These are phyloP conservation scores for Smittium culicis DNA, from an alignment of 371 early-diverging fungal genomes.

Conservation along the genomic window DNA sequence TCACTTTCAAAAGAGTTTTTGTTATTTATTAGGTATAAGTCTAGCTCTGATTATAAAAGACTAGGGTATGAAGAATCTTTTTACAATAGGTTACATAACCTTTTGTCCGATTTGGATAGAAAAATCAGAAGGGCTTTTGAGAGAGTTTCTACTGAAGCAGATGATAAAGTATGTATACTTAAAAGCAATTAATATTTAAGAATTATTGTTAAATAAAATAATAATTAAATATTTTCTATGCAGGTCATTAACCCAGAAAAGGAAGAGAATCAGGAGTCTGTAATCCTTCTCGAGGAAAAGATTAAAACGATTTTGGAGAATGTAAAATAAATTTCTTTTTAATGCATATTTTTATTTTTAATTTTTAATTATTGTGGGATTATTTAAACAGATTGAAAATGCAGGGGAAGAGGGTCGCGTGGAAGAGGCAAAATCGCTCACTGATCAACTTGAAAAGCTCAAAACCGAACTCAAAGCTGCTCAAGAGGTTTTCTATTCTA, in stretches of 20 bases:
- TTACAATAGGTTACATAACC: conserved; percentile 49
- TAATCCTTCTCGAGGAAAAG: conserved; percentile 67
- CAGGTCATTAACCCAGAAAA: conserved; percentile 47
- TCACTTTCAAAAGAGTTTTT: background rate
- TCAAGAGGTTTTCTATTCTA: conserved; percentile 2
- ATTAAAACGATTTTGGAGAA: conserved; percentile 55
- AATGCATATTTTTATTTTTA: background rate
- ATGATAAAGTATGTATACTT: conserved; percentile 56
- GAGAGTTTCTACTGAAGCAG: conserved; percentile 53
- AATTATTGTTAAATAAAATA: background rate
- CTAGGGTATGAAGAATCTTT: conserved; percentile 66
- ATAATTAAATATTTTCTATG: background rate
- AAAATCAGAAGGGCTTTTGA: conserved; percentile 60
- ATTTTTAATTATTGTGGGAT: background rate
- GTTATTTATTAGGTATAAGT: conserved; percentile 43
- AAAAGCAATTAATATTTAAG: conserved; percentile 11
- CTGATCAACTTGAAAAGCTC: conserved; percentile 42
- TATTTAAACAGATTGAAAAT: conserved; percentile 36
- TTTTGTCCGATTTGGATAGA: conserved; percentile 57
- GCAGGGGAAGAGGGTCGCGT: conserved; percentile 68
- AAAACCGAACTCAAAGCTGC: conserved; percentile 36
- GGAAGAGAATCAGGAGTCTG: conserved; percentile 69
- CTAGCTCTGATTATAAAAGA: conserved; percentile 43
- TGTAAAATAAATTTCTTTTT: background rate
- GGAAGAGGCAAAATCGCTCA: conserved; percentile 52